Percentiles rank a stretch among this genome's conserved stretches.
Conservation (phyloP, 306 rosid species). For the Prunus padus region DNA sequence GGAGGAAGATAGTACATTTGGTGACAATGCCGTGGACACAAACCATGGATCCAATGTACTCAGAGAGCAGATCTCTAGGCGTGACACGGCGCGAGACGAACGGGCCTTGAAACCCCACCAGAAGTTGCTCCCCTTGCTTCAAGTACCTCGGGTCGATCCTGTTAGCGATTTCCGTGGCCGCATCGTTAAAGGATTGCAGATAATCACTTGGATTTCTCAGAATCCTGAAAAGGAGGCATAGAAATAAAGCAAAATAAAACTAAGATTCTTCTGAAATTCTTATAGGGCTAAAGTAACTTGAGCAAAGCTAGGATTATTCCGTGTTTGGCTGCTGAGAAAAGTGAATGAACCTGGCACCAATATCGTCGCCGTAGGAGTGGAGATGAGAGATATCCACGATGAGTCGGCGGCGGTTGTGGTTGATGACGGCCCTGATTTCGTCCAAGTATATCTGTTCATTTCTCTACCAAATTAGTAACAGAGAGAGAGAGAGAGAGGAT, state of each 20-base stretch:
- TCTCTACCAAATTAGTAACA: neutral
- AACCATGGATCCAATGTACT: slow-evolving; percentile 93
- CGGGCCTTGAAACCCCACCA: slow-evolving; percentile 88
- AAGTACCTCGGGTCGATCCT: slow-evolving; percentile 67
- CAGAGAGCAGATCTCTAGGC: slow-evolving; percentile 84
- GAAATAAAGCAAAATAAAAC: neutral
- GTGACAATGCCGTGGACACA: slow-evolving; percentile 93
- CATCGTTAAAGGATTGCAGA: slow-evolving; percentile 80
- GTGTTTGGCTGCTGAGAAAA: neutral
- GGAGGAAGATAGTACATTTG: slow-evolving; percentile 53
- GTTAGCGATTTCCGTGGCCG: slow-evolving; percentile 83
- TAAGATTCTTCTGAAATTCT: neutral
- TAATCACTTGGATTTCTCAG: slow-evolving; percentile 85
- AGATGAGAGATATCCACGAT: slow-evolving; percentile 91
- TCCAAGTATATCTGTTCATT: slow-evolving; percentile 69
- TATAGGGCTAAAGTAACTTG: neutral
- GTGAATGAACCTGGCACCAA: slow-evolving; percentile 64
- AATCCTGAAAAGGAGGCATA: slow-evolving; percentile 42
- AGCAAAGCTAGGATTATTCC: neutral
- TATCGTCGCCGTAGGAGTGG: slow-evolving; percentile 73
- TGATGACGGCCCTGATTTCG: slow-evolving; percentile 76
- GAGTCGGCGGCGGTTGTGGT: slow-evolving; percentile 84
- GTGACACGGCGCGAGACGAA: slow-evolving; percentile 90
- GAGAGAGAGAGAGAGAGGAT: neutral
- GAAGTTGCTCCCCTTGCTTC: slow-evolving; percentile 86